Evolutionary conservation across 2,329 filamentous ascomycete genomes (phyloP).

Genomic region (Immersiporthe knoxdaviesiana): DNA sequence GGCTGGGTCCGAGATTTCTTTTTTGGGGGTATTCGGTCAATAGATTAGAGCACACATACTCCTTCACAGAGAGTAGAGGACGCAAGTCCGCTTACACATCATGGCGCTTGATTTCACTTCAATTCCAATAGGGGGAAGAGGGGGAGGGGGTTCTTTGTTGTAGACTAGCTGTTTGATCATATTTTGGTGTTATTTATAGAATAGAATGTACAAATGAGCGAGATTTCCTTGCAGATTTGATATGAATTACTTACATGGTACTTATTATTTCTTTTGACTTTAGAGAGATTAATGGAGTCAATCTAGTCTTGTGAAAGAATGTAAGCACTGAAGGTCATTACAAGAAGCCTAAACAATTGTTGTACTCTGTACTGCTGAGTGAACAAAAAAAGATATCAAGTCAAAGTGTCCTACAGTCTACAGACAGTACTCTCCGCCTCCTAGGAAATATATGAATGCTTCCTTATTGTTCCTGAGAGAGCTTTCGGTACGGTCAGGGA

Average conservation of each 20-base stretch:
- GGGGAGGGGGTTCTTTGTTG: too few relatives aligned
- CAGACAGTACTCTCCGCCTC: neutral
- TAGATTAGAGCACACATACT: neutral
- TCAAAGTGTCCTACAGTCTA: neutral
- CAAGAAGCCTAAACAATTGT: too few relatives aligned
- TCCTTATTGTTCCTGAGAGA: neutral
- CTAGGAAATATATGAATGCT: neutral
- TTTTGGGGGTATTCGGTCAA: neutral
- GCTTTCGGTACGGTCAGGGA: neutral
- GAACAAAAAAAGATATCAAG: neutral
- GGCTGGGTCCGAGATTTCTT: neutral
- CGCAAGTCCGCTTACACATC: constrained; percentile 3
- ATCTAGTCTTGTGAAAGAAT: too few relatives aligned
- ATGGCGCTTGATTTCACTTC: neutral
- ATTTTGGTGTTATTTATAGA: neutral
- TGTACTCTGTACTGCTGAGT: neutral
- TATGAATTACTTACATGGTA: too few relatives aligned
- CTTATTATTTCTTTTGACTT: too few relatives aligned
- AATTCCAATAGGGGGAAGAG: neutral
- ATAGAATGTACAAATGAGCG: neutral
- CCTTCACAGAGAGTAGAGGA: neutral
- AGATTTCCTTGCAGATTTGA: neutral
- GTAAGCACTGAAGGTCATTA: too few relatives aligned
- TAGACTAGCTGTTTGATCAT: neutral
- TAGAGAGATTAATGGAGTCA: too few relatives aligned